These are phyloP conservation scores for Neohortaea acidophila DNA, from an alignment of 495 filamentous ascomycete genomes.

Conservation along the genomic window DNA sequence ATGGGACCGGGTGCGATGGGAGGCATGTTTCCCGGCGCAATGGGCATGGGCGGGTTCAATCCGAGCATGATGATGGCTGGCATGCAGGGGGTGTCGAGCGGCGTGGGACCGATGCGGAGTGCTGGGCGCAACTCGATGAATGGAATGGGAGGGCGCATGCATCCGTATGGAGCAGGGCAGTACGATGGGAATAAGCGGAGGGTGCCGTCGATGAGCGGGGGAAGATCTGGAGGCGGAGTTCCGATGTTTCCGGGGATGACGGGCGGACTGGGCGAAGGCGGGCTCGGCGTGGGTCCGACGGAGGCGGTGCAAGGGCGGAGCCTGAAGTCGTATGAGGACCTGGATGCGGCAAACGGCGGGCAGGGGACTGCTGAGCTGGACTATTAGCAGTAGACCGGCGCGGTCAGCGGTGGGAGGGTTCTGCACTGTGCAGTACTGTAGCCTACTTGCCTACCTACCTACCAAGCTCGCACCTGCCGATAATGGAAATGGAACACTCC, in stretches of 20 bases:
- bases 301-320: constrained; percentile 82
- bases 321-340: constrained; percentile 89
- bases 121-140: constrained; percentile 29
- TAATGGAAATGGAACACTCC: no score
- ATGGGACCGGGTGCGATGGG: constrained; percentile 12
- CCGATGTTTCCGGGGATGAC: constrained; percentile 8
- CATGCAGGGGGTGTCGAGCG: constrained; percentile 30
- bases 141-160: constrained; percentile 20
- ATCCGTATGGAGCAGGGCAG: constrained; percentile 45
- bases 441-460: no score
- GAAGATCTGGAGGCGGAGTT: constrained; percentile 31
- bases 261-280: constrained; percentile 27
- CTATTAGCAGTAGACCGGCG: no score
- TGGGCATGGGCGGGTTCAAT: constrained; percentile 35
- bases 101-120: constrained; percentile 45
- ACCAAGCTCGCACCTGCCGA: no score
- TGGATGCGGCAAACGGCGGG: constrained; percentile 56
- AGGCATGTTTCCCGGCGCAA: constrained; percentile 28
- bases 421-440: no score
- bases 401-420: no score
- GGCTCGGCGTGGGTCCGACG: constrained; percentile 58
- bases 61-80: constrained; percentile 18
- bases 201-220: no score
- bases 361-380: constrained; percentile 45
- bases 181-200: constrained; percentile 29